Evolutionary conservation across 192 early-diverging fungal species (phyloP), one percentile per base, ranked within the genome.

Genomic region (Oehlia diaphana): DNA sequence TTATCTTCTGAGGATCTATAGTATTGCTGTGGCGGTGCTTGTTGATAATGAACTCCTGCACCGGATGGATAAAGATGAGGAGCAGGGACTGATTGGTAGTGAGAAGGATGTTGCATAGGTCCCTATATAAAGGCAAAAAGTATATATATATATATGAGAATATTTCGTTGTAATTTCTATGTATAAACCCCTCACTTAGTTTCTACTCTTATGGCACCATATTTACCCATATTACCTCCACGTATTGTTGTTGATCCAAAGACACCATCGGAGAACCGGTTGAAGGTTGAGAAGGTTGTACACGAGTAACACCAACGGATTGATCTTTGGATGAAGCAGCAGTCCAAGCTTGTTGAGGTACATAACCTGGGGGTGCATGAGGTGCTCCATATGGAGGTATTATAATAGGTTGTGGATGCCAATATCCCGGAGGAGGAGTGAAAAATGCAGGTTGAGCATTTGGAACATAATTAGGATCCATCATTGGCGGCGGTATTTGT

Each of bases 151-250:
- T 14, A 6, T 26, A 74, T 19, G 50, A 42, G 39, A 50, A 74
- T 58, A 28, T 7, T 50, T 61, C 26, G n/a, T 74, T 74, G 9
- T 66, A 28, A 66, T 21, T 37, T 69, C 35, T 42, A 42, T 37
- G 4, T 21, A 69, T 69, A 19, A 19, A 37, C 33, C 26, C 26
- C 61, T 12, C 58, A 58, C 23, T 37, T 49, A 33, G 13, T 63
- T 47, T 44, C 69, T 71, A 31, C 31, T 35, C 33, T 67, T 67
- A 12, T 35, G 65, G 23, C 65, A 10, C 65, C 65, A 71, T 75
- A 75, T 63, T 75, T 75, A 75, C 74, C 74, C 74, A 75, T 75
- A 75, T 75, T 68, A 77, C 76, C 64, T 77, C 76, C 63, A 77
- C 76, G 37, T 77, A 77, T 67, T 77, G 76, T 67, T 77, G 76